These are phyloP conservation scores for Pulicaria dysenterica DNA, from an alignment of 129 eudicot species.

Conservation along the genomic window DNA sequence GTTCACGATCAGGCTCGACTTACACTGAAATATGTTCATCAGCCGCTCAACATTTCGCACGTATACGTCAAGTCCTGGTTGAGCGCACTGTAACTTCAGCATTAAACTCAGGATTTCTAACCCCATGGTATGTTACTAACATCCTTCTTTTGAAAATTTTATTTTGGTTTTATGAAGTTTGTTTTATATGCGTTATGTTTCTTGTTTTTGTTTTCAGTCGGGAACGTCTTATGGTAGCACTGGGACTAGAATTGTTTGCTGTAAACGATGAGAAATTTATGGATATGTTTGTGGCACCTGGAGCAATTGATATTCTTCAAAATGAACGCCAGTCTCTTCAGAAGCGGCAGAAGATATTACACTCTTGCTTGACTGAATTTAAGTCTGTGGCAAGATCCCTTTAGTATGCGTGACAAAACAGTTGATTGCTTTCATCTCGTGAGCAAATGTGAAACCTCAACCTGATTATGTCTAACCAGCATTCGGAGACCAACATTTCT, in stretches of 20 bases:
- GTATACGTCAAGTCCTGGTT: conserved; percentile 83
- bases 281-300: conserved; percentile 99
- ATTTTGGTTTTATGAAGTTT: background rate
- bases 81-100: conserved; percentile 90
- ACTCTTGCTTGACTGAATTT: conserved; percentile 88
- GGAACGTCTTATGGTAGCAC: conserved; percentile 76
- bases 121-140: conserved; percentile 74
- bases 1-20: conserved; percentile 65
- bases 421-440: conserved; percentile 17
- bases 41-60: conserved; percentile 87
- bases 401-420: conserved; percentile 11
- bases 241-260: conserved; percentile 84
- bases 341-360: conserved; percentile 84
- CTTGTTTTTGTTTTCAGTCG: conserved; percentile 46
- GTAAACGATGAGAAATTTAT: conserved; percentile 88
- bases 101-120: conserved; percentile 80
- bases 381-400: conserved; percentile 83
- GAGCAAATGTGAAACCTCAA: background rate
- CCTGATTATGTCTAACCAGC: too few relatives aligned
- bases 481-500: too few relatives aligned
- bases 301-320: conserved; percentile 73
- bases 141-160: background rate
- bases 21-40: conserved; percentile 76
- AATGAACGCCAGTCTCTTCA: conserved; percentile 67
- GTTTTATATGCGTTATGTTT: background rate